Evolutionary conservation across 2,329 filamentous ascomycete genomes (phyloP), one percentile per base, ranked within the genome.

Genomic region (Aspergillus sp.): DNA sequence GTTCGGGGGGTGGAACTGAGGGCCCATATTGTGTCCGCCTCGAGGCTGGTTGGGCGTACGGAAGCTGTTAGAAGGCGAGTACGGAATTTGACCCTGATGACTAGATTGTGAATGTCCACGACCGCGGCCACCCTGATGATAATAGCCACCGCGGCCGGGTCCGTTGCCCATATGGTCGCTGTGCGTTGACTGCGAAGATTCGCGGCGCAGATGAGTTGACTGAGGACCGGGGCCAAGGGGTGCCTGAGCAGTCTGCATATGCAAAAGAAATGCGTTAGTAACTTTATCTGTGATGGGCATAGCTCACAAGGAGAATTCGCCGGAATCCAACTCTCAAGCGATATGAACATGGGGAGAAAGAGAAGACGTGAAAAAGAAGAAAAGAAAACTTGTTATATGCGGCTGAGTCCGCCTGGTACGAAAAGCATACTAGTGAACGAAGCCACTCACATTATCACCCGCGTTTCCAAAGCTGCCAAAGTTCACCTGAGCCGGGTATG

Each of bases 381-480:
- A 20, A 20, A 20, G 50, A 22, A 41, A 40, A 40, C 49, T 34
- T 42, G 24, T 40, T n/a, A 42, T 19, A 30, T 41, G 7, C 17
- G 17, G 20, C 7, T 12, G 17, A 37, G 34, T 7, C 34, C 15
- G 20, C 34, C 9, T 34, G n/a, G 27, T 30, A 30, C 8, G 3
- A 13, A 27, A 47, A 51, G 17, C 41, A 49, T 40, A 45, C 27
- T 11, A 30, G 27, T 30, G 44, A 30, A 37, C 2, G 15, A 44
- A 33, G 24, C 13, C 34, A 68, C 89, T 83, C 83, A 96, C 90
- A 78, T 90, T 82, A 73, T 90, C 89, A 59, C 75, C 77, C 51
- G 77, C 71, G 71, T 96, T 90, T 69, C 87, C 86, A 66, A 93
- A 88, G 77, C 89, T 93, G 64, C 93, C 93, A 80, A 96, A 97